These are phyloP conservation scores for Ottelia alismoides DNA, from an alignment of 106 monocot genomes.

Conservation along the genomic window DNA sequence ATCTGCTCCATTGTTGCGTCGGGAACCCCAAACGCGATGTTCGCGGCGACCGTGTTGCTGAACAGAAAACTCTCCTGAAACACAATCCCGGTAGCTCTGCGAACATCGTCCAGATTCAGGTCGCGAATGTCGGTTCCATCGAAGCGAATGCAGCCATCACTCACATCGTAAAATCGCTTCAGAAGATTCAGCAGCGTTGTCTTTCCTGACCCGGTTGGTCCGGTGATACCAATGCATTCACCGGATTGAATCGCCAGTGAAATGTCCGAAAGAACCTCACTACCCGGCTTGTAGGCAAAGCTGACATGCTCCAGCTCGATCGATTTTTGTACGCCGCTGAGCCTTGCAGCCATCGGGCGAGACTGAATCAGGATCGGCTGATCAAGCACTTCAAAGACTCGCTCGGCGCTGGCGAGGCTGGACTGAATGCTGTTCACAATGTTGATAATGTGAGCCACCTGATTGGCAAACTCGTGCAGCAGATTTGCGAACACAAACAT, in stretches of 20 bases:
- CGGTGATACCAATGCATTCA: too few species aligned
- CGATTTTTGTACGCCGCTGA: background rate
- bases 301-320: constrained; percentile 1
- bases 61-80: constrained; percentile 2
- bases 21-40: constrained; percentile 2
- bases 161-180: constrained; percentile 2
- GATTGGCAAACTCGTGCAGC: too few species aligned
- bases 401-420: too few species aligned
- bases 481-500: too few species aligned
- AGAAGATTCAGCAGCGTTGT: constrained; percentile 3
- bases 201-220: too few species aligned
- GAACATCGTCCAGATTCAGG: background rate
- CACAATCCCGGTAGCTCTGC: constrained; percentile 1
- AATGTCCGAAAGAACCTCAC: constrained; percentile 2
- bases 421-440: too few species aligned
- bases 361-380: too few species aligned
- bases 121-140: constrained; percentile 1
- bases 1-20: constrained; percentile 1
- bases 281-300: constrained; percentile 8
- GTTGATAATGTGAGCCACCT: too few species aligned
- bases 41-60: background rate
- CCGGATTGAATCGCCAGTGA: too few species aligned
- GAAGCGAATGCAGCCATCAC: background rate
- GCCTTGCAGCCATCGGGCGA: too few species aligned
- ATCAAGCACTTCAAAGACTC: too few species aligned